Conservation (phyloP, 2,329 filamentous ascomycete genomes). For the Colletotrichum nymphaeae region DNA sequence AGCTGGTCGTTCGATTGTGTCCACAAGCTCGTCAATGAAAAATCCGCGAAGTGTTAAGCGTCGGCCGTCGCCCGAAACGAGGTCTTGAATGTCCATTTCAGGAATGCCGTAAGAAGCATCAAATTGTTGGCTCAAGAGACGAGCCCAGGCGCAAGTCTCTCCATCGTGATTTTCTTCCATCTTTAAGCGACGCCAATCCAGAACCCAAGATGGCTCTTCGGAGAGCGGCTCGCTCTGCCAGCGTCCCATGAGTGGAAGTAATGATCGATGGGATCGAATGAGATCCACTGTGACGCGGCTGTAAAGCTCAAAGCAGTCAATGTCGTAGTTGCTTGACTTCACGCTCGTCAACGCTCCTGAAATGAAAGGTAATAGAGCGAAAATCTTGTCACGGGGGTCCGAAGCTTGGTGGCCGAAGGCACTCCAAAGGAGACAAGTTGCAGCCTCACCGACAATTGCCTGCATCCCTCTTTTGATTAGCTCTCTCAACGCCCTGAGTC, state of each 20-base stretch:
- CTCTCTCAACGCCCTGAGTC: neutral
- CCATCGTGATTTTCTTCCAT: no score
- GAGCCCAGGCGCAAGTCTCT: no score
- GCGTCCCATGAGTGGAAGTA: neutral
- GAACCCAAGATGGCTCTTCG: no score
- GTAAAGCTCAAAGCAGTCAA: neutral
- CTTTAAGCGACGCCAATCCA: no score
- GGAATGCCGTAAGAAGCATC: no score
- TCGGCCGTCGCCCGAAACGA: no score
- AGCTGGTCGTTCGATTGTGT: no score
- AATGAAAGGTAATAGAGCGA: neutral
- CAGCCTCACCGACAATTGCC: fast-evolving
- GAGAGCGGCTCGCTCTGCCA: no score
- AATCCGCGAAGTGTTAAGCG: no score
- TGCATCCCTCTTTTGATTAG: fast-evolving
- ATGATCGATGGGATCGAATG: fast-evolving
- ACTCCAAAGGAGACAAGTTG: neutral
- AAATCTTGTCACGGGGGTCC: neutral
- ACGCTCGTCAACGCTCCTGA: fast-evolving
- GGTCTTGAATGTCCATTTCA: no score
- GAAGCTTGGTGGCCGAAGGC: neutral
- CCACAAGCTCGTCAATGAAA: no score
- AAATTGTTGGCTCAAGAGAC: no score
- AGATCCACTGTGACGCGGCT: neutral
- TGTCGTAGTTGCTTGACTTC: neutral